A percentile compares a stretch with the other conserved stretches of the same genome.
phyloP scores from a whole-genome alignment of 768 basidiomycete genomes.

The Phaeolepiota aurea region DNA sequence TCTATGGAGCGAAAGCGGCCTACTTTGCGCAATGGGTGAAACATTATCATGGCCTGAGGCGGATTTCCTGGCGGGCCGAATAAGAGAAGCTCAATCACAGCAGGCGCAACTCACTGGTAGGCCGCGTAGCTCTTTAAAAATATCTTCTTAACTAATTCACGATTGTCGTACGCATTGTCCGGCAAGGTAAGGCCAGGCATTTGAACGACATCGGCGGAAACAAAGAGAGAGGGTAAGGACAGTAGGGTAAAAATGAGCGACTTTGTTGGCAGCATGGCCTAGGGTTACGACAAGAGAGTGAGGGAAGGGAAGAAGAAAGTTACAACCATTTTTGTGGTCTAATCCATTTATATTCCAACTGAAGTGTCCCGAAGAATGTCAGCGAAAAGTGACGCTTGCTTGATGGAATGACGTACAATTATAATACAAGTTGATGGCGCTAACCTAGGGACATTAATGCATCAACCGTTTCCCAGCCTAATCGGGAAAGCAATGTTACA shows the following conservation, averaged over 20 bases:
- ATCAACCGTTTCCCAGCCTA: too few species aligned
- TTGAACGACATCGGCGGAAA: conserved; percentile 35
- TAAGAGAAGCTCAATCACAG: too few species aligned
- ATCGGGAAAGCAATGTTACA: too few species aligned
- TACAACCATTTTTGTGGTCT: not conserved
- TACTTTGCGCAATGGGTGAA: conserved; percentile 34
- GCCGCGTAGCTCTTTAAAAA: conserved; percentile 45
- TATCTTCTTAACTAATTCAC: conserved; percentile 35
- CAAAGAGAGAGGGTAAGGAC: conserved; percentile 12
- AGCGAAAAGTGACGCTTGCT: too few species aligned
- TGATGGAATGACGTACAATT: too few species aligned
- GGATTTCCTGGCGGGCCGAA: conserved; percentile 40
- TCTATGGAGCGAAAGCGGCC: conserved; percentile 15
- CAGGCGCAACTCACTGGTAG: conserved; percentile 54
- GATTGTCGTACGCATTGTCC: conserved; percentile 20
- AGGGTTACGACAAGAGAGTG: not conserved
- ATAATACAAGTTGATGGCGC: too few species aligned
- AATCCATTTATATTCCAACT: too few species aligned
- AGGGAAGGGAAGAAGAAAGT: conserved; percentile 2
- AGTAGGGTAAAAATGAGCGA: conserved; percentile 18
- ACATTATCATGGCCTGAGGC: conserved; percentile 60
- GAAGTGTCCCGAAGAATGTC: too few species aligned
- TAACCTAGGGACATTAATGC: too few species aligned
- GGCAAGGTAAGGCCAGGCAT: conserved; percentile 34
- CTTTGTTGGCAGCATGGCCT: conserved; percentile 10